A percentile compares a stretch with the other conserved stretches of the same genome.
Evolutionary conservation across 2,329 filamentous ascomycete genomes (phyloP).

Genomic region (Ilyonectria mors-panacis): DNA sequence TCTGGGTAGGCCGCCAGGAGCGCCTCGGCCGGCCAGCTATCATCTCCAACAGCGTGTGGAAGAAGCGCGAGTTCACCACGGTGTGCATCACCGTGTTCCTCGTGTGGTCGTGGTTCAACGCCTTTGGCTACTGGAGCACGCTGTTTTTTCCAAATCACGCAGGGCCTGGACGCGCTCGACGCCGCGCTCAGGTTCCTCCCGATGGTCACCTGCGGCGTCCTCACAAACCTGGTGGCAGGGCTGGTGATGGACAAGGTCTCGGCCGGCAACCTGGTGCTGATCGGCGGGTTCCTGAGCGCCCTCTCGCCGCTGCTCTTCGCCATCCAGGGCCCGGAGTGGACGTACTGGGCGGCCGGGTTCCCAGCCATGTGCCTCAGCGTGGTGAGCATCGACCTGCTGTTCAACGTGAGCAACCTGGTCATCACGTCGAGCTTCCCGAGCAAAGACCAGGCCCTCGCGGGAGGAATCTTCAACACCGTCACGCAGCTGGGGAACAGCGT

Average conservation of each 20-base stretch:
- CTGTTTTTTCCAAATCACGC: conserved; percentile 31
- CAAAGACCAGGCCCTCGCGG: conserved; percentile 78
- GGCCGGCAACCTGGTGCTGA: conserved; percentile 16
- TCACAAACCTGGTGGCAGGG: conserved; percentile 23
- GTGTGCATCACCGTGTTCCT: conserved; percentile 64
- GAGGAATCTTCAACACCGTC: conserved; percentile 55
- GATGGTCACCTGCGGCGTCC: conserved; percentile 13
- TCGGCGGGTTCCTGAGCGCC: conserved; percentile 17
- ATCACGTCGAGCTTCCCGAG: conserved; percentile 80
- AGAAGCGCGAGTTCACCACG: conserved; percentile 65
- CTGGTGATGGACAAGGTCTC: conserved; percentile 22
- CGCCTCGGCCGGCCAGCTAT: conserved; percentile 26
- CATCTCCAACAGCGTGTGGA: conserved; percentile 72
- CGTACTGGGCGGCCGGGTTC: conserved; percentile 82
- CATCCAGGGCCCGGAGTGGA: conserved; percentile 20
- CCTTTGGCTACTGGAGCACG: conserved; percentile 56
- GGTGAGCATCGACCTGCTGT: conserved; percentile 81
- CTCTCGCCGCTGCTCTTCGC: conserved; percentile 29
- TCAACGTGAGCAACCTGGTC: conserved; percentile 83
- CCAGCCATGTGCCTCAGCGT: conserved; percentile 79
- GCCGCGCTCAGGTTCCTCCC: conserved; percentile 24
- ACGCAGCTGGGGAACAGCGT: conserved; percentile 26
- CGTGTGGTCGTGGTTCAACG: conserved; percentile 58
- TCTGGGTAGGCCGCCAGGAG: conserved; percentile 33
- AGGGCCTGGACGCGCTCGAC: conserved; percentile 12